Conservation (phyloP, 805 yeast genomes). For the Kluyveromyces nonfermentans region DNA sequence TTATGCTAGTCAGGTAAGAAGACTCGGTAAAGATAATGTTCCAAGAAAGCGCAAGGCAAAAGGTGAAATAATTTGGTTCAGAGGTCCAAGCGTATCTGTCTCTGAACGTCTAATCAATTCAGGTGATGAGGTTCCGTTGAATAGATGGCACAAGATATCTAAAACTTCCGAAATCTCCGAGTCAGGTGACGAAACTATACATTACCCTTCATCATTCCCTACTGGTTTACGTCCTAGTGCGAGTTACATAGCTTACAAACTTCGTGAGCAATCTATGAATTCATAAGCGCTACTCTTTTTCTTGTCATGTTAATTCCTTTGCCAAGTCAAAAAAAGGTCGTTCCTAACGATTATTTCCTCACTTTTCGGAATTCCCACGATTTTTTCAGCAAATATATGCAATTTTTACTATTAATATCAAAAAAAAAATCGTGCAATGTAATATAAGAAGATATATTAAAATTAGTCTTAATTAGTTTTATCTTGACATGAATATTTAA, state of each 20-base stretch:
- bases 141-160: constrained; percentile 22
- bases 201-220: constrained; percentile 17
- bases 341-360: background rate
- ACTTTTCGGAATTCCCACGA: background rate
- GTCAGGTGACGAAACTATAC: constrained; percentile 11
- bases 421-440: background rate
- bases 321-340: background rate
- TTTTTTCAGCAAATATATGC: background rate
- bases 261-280: constrained; percentile 7
- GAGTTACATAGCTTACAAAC: constrained; percentile 56
- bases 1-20: constrained; percentile 18
- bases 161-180: constrained; percentile 23
- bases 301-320: background rate
- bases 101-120: constrained; percentile 31
- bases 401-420: background rate
- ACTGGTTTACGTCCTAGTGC: constrained; percentile 52
- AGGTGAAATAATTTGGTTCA: constrained; percentile 52
- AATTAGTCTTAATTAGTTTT: background rate
- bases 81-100: constrained; percentile 52
- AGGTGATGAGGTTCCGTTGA: constrained; percentile 15
- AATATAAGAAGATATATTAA: background rate
- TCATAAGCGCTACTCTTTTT: background rate
- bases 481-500: background rate
- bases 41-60: constrained; percentile 15
- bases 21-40: constrained; percentile 17